Evolutionary conservation across 805 yeast genomes (phyloP), one percentile per base, ranked within the genome.

Genomic region (Metschnikowia koreensis): DNA sequence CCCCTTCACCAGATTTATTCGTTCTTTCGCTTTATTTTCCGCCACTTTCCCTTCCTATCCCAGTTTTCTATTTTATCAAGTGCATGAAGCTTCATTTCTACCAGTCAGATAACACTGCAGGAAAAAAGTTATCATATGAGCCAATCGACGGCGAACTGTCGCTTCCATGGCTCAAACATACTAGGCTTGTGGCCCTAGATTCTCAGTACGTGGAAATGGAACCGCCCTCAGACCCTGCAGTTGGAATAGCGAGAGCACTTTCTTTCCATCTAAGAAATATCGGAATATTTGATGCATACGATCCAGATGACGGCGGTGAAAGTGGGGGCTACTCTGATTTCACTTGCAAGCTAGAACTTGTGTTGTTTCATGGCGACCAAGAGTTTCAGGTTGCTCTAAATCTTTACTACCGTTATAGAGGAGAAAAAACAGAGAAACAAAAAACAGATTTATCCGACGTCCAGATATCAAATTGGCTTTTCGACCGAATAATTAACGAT

Each of bases 271-370:
- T 59, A 34, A 31, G 54, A 27, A 41, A 49, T 10, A 48, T 54
- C 38, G 62, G 62, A 6, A 38, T 57, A 28, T 47, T 59, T 9
- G 60, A 56, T 26, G 60, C 54, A 9, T 56, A 47, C 51, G 51
- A 47, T 31, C 52, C 52, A 5, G 52, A 49, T 15, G 52, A 49
- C 17, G 53, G 53, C 40, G 39, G 46, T 12, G 49, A 50, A 33
- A 50, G 49, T 36, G 53, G 46, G 7, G 44, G 45, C 13, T 27
- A 34, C 12, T 36, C 54, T 7, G 48, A 45, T 29, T 52, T 47
- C 40, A 45, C 42, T 12, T 58, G 59, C 50, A 56, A 52, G 28
- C 36, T 58, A 33, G 42, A 38, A 13, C 17, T 55, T 28, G 51
- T 40, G 34, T 39, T 58, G 38, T 38, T 17, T 9, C 44, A 37